Conservation (phyloP, 768 basidiomycete species). For the Collybiopsis luxurians region DNA sequence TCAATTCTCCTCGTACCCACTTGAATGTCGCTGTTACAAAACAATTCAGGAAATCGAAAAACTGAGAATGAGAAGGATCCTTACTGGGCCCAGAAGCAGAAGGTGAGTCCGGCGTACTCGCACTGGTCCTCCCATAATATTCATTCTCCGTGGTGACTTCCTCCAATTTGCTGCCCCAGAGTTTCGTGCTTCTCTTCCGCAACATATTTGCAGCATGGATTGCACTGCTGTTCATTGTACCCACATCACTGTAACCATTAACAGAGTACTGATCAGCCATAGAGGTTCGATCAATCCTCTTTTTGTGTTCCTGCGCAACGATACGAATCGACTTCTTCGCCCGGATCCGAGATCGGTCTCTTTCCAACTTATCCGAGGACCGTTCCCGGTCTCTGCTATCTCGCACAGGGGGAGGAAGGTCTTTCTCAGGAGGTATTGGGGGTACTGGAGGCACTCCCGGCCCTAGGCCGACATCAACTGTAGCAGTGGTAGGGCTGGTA, state of each 20-base stretch:
- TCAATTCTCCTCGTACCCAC: slow-evolving; percentile 97
- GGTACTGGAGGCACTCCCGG: slow-evolving; percentile 36
- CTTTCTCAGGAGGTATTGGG: slow-evolving; percentile 25
- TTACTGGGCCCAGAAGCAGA: slow-evolving; percentile 61
- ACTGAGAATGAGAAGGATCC: slow-evolving; percentile 26
- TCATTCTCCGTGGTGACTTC: slow-evolving; percentile 77
- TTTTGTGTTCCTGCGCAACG: slow-evolving; percentile 87
- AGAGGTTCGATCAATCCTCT: slow-evolving; percentile 67
- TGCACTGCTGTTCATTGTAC: slow-evolving; percentile 22
- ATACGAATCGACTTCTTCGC: slow-evolving; percentile 91
- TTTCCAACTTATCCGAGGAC: slow-evolving; percentile 7
- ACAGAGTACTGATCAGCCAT: slow-evolving; percentile 34
- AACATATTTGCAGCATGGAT: slow-evolving; percentile 46
- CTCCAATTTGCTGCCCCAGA: slow-evolving; percentile 93
- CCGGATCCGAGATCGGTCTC: slow-evolving; percentile 44
- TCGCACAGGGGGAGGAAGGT: slow-evolving; percentile 1
- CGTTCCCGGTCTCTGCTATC: not conserved
- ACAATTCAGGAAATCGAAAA: slow-evolving; percentile 3
- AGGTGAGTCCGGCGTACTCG: slow-evolving; percentile 55
- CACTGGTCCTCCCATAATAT: slow-evolving; percentile 43
- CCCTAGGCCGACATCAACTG: slow-evolving; percentile 30
- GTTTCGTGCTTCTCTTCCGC: slow-evolving; percentile 86
- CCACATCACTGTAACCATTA: not conserved
- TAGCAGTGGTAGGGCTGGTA: slow-evolving; percentile 69
- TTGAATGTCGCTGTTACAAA: slow-evolving; percentile 83